Percentiles rank a stretch among this genome's conserved stretches.
These are phyloP conservation scores for Arthrobotrys pseudoclavata DNA, from an alignment of 2,329 filamentous ascomycete species.

Conservation along the genomic window DNA sequence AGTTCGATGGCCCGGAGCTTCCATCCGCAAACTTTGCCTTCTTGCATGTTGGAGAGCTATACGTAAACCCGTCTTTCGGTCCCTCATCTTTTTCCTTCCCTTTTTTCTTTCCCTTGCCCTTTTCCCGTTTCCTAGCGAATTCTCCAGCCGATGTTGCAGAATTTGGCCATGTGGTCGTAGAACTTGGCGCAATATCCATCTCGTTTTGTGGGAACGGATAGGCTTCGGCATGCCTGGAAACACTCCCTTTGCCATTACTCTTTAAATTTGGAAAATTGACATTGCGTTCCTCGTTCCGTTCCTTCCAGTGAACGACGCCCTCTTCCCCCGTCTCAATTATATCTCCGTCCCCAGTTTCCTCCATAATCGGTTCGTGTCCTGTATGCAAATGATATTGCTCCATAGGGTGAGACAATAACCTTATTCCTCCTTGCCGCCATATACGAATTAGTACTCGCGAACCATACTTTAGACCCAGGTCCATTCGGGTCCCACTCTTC, in stretches of 20 bases:
- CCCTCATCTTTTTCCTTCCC: slow-evolving; percentile 17
- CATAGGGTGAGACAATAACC: slow-evolving; percentile 15
- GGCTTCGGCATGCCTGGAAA: slow-evolving; percentile 24
- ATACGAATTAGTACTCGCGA: slow-evolving; percentile 55
- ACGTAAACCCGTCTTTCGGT: slow-evolving; percentile 2
- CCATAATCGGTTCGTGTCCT: slow-evolving; percentile 36
- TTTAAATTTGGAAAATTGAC: slow-evolving; percentile 26
- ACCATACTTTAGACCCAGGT: slow-evolving; percentile 40
- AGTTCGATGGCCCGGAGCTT: slow-evolving; percentile 15
- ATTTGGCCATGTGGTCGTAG: slow-evolving; percentile 52
- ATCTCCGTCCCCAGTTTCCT: slow-evolving; percentile 37
- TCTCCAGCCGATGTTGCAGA: slow-evolving; percentile 55
- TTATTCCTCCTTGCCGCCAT: slow-evolving; percentile 47
- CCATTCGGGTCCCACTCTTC: slow-evolving; percentile 5
- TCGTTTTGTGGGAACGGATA: slow-evolving; percentile 47
- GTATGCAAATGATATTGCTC: slow-evolving; percentile 25
- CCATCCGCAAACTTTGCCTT: slow-evolving; percentile 3
- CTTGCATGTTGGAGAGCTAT: slow-evolving; percentile 32
- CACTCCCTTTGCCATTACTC: background rate
- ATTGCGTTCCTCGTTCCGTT: background rate
- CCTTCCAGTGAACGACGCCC: background rate
- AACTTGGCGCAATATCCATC: slow-evolving; percentile 28
- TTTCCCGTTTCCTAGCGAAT: slow-evolving; percentile 26
- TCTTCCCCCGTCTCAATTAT: background rate
- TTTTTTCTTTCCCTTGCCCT: slow-evolving; percentile 14